A percentile compares a stretch with the other conserved stretches of the same genome.
Conservation (phyloP, 2,329 filamentous ascomycete species). For the Talaromyces atroroseus region DNA sequence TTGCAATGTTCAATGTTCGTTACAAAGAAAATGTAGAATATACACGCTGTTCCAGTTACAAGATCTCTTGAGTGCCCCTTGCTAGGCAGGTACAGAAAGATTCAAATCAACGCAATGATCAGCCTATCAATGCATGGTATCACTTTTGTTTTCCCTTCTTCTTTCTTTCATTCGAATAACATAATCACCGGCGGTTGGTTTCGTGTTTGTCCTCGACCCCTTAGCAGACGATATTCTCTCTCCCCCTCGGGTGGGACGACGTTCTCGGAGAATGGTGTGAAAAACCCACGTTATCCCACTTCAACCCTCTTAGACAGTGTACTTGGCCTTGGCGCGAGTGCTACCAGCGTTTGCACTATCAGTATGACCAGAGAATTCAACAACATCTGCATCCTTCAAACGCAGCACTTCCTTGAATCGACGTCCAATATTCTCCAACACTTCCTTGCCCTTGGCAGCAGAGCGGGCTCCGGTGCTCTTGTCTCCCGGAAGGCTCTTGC, state of each 20-base stretch:
- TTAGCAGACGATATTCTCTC: background rate
- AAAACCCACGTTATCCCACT: background rate
- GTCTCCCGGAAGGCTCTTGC: conserved; percentile 72
- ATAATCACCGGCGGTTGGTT: background rate
- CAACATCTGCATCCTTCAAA: conserved; percentile 66
- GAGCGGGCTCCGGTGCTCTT: conserved; percentile 70
- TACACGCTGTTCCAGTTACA: conserved; percentile 13
- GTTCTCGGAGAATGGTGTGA: background rate
- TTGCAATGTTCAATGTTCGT: conserved; percentile 10
- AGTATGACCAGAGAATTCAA: conserved; percentile 96
- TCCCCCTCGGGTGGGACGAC: background rate
- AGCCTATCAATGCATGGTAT: conserved; percentile 16
- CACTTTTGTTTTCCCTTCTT: conserved; percentile 1
- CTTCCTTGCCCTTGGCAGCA: conserved; percentile 75
- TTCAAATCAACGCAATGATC: conserved; percentile 10
- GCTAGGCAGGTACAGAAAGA: conserved; percentile 11
- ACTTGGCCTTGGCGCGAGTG: conserved; percentile 93
- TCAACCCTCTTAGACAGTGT: conserved; percentile 59
- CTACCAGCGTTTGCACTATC: conserved; percentile 90
- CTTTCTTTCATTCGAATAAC: background rate
- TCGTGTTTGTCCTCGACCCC: background rate
- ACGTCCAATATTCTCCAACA: conserved; percentile 76
- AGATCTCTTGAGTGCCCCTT: conserved; percentile 6
- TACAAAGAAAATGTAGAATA: conserved; percentile 14
- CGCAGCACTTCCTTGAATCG: conserved; percentile 91